These are phyloP conservation scores for Penicillium expansum DNA, from an alignment of 2,329 filamentous ascomycete species.

Conservation along the genomic window DNA sequence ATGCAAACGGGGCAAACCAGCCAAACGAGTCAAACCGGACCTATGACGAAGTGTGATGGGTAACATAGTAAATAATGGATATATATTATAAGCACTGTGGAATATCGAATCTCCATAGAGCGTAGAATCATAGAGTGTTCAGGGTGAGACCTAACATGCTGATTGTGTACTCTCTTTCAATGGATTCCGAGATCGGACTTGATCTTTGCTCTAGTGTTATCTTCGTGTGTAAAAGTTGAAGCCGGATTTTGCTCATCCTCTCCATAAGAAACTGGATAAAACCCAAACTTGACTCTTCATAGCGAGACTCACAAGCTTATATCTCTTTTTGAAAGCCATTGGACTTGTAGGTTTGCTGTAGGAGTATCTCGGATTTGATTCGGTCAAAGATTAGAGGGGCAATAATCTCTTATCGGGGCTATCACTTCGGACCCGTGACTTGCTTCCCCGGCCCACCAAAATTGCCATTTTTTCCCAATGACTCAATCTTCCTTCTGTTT, in stretches of 20 bases:
- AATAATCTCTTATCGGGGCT: constrained; percentile 19
- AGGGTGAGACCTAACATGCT: neutral
- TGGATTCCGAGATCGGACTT: neutral
- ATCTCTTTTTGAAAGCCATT: neutral
- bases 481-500: constrained; percentile 22
- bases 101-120: neutral
- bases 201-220: neutral
- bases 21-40: constrained; percentile 4
- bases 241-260: neutral
- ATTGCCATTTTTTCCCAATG: constrained; percentile 21
- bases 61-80: neutral
- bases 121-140: neutral
- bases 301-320: neutral
- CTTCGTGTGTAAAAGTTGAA: neutral
- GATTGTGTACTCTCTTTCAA: neutral
- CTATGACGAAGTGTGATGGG: constrained; percentile 8
- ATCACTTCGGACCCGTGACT: constrained; percentile 25
- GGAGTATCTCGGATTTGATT: neutral
- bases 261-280: too few relatives aligned
- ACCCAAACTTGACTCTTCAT: accelerated
- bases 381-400: constrained; percentile 2
- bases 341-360: neutral
- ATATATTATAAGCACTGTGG: neutral
- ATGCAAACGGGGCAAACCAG: constrained; percentile 18
- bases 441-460: constrained; percentile 22